Conservation (phyloP, 352 stramenopile species). For the Lagenidium giganteum region DNA sequence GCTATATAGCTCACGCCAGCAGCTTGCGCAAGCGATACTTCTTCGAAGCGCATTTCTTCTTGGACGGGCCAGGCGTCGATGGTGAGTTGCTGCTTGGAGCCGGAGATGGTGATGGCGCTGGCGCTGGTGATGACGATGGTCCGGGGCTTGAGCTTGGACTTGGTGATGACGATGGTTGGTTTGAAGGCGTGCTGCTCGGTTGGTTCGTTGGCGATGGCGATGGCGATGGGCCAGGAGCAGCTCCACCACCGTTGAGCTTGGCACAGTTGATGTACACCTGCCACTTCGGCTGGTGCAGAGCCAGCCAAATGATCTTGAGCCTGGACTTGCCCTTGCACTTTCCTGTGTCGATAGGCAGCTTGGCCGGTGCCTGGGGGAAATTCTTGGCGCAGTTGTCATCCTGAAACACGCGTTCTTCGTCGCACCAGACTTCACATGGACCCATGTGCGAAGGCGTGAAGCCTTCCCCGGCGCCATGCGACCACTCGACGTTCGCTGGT, state of each 20-base stretch:
- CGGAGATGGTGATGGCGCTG: too few relatives aligned
- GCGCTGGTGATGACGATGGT: too few relatives aligned
- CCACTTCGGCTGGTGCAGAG: constrained; percentile 28
- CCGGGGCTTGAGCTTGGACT: too few relatives aligned
- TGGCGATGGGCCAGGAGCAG: too few relatives aligned
- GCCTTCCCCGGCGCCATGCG: constrained; percentile 2
- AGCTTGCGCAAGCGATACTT: too few relatives aligned
- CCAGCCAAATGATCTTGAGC: constrained; percentile 38
- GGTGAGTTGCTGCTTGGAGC: too few relatives aligned
- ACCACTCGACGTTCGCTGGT: constrained; percentile 6
- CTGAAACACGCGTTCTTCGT: constrained; percentile 31
- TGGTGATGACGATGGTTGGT: too few relatives aligned
- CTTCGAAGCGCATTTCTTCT: too few relatives aligned
- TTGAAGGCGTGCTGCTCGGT: too few relatives aligned
- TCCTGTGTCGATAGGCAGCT: constrained; percentile 27
- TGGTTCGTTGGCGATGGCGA: too few relatives aligned
- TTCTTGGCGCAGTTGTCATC: constrained; percentile 29
- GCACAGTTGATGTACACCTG: constrained; percentile 43
- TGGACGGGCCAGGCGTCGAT: too few relatives aligned
- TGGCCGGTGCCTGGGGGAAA: constrained; percentile 14
- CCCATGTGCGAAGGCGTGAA: constrained; percentile 21
- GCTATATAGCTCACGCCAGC: too few relatives aligned
- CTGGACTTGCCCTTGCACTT: constrained; percentile 20
- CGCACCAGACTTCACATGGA: constrained; percentile 43
- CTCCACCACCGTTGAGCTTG: constrained; percentile 11